Conservation (phyloP, 1,139 yeast species). For the Scheffersomyces titani region DNA sequence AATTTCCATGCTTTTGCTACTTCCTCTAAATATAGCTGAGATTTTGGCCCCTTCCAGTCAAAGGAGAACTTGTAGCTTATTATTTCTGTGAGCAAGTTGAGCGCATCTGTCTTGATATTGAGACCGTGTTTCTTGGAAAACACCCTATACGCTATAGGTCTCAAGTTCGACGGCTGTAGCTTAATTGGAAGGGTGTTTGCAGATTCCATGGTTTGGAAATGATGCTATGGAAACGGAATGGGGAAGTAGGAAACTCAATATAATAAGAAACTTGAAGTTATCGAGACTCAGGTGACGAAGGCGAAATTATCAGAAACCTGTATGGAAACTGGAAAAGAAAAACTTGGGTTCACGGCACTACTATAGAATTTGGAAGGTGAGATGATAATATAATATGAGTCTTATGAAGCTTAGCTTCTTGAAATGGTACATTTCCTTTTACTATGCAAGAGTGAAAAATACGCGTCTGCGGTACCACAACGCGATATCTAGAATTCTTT, state of each 20-base stretch:
- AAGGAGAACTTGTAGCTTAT: slow-evolving; percentile 78
- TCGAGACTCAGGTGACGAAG: neutral
- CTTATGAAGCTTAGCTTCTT: neutral
- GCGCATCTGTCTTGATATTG: slow-evolving; percentile 84
- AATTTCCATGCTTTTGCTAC: slow-evolving; percentile 84
- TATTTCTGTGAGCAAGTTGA: slow-evolving; percentile 67
- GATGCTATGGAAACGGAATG: neutral
- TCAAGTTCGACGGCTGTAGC: slow-evolving; percentile 74
- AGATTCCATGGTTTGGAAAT: slow-evolving; percentile 5
- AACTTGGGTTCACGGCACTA: neutral
- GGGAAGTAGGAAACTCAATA: neutral
- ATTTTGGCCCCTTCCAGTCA: slow-evolving; percentile 76
- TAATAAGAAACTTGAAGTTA: neutral
- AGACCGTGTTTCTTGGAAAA: slow-evolving; percentile 91
- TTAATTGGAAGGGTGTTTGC: slow-evolving; percentile 57
- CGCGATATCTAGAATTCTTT: neutral
- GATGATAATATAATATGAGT: neutral
- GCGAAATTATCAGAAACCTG: neutral
- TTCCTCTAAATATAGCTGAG: slow-evolving; percentile 73
- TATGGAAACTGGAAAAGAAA: neutral
- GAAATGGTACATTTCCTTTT: neutral
- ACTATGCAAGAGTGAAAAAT: neutral
- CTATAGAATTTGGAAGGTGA: neutral
- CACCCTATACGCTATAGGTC: slow-evolving; percentile 90
- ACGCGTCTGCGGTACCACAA: neutral